phyloP scores from a whole-genome alignment of 2,329 filamentous ascomycete species.

The Coleophoma cylindrospora region DNA sequence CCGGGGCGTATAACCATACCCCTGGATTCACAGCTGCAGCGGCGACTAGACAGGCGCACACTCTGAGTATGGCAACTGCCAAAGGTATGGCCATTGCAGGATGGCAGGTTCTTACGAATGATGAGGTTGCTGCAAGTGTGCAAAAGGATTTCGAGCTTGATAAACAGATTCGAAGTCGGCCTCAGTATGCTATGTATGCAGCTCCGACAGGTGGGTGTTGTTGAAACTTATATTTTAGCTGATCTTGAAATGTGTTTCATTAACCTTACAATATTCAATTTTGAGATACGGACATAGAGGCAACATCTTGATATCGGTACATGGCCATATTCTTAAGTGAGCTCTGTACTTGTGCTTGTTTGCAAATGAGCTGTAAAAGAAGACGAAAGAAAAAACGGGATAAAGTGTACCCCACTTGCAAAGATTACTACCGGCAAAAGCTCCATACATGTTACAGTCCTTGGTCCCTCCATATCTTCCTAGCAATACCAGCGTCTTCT shows the following conservation, averaged over 20 bases:
- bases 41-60: constrained; percentile 18
- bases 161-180: background rate
- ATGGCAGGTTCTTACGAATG: background rate
- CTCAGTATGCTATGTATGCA: background rate
- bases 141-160: constrained; percentile 6
- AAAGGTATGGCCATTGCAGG: constrained; percentile 7
- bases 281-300: too few relatives aligned
- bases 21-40: constrained; percentile 10
- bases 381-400: background rate
- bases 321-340: too few relatives aligned
- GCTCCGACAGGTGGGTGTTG: background rate
- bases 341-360: too few relatives aligned
- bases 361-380: background rate
- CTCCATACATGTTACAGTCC: background rate
- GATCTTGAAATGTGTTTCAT: too few relatives aligned
- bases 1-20: constrained; percentile 21
- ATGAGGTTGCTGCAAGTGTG: constrained; percentile 28
- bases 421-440: background rate
- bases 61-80: constrained; percentile 6
- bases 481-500: background rate
- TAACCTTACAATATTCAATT: too few relatives aligned
- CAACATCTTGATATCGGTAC: too few relatives aligned
- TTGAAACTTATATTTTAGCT: background rate
- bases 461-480: background rate
- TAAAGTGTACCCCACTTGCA: background rate